These are phyloP conservation scores for Rubia tinctorum DNA, from an alignment of 305 asterid genomes.

Conservation along the genomic window DNA sequence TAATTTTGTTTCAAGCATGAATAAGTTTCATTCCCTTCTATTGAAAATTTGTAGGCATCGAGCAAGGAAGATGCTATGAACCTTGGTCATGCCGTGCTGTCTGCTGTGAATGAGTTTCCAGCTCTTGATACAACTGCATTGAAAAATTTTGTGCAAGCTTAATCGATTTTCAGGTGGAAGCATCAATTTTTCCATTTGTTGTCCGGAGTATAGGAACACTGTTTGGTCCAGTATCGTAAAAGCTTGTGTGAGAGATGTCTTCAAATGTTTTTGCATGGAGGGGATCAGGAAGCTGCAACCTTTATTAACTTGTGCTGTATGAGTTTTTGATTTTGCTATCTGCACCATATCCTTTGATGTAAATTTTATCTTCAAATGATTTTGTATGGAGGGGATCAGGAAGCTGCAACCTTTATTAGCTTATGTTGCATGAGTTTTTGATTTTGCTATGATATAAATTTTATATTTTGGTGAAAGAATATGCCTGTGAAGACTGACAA, in stretches of 20 bases:
- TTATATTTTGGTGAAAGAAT: background rate
- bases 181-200: background rate
- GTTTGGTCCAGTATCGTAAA: background rate
- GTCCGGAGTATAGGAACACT: background rate
- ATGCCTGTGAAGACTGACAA: no score
- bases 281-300: background rate
- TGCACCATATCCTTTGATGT: background rate
- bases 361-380: background rate
- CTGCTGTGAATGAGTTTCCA: constrained; percentile 54
- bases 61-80: constrained; percentile 66
- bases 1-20: background rate
- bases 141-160: constrained; percentile 54
- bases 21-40: background rate
- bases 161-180: constrained; percentile 4
- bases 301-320: background rate
- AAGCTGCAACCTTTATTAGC: background rate
- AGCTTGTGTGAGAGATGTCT: background rate
- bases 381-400: background rate
- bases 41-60: constrained; percentile 55
- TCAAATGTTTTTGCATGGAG: background rate
- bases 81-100: constrained; percentile 66
- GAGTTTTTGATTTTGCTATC: background rate
- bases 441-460: background rate
- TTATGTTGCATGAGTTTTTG: background rate
- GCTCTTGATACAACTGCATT: constrained; percentile 85